Conservation (phyloP, 2,329 filamentous ascomycete genomes). For the Fusarium begoniae region DNA sequence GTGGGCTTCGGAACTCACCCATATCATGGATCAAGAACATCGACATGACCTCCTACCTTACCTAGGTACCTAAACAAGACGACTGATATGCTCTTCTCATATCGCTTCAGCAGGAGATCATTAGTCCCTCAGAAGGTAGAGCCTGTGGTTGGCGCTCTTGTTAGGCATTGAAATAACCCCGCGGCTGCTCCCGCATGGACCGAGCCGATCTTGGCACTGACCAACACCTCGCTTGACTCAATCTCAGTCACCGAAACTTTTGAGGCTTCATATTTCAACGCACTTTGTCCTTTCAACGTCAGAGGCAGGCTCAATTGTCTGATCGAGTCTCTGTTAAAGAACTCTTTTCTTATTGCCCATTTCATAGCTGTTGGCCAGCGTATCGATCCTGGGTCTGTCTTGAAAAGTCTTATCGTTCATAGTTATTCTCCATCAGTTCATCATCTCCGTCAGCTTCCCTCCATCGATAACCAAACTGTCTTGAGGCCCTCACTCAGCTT, state of each 20-base stretch:
- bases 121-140: neutral
- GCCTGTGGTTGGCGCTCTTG: neutral
- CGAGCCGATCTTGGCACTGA: conserved; percentile 29
- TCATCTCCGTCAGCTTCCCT: neutral
- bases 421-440: neutral
- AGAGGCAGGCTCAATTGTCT: neutral
- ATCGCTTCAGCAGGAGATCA: neutral
- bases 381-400: neutral
- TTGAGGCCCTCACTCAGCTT: conserved; percentile 1
- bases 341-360: neutral
- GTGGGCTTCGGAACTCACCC: neutral
- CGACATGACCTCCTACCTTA: neutral
- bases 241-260: conserved; percentile 25
- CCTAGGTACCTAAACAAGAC: neutral
- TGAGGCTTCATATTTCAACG: conserved; percentile 13
- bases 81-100: neutral
- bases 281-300: neutral
- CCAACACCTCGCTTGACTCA: neutral
- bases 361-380: neutral
- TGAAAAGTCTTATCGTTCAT: conserved; percentile 2
- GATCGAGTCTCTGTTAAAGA: neutral
- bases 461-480: neutral
- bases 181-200: conserved; percentile 35
- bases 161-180: conserved; percentile 6
- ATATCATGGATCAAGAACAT: neutral